Base-by-base conservation (phyloP, 2,329 filamentous ascomycete genomes). In the Beauveria sp. region DNA sequence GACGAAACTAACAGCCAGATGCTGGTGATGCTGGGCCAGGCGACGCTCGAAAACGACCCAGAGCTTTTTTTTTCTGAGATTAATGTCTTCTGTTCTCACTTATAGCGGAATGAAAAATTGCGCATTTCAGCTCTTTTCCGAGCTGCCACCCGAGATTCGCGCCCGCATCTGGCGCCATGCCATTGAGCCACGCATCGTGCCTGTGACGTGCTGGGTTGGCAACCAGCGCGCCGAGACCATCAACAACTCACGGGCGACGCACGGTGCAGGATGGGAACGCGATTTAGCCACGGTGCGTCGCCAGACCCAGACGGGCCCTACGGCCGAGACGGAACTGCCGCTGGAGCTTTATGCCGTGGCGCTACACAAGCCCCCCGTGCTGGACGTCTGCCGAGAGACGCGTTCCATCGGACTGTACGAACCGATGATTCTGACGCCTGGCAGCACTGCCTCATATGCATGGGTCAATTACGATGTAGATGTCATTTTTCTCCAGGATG, bases 71-170 rank as follows among this genome's bases (percentile, higher is more conserved):
- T 8, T 5, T 28, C 6, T 28, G 26, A 28, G 7, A 28, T 28
- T 10, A 31, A 1, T 10, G 3, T 31, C 28, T 31, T 31, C 9
- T 31, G 9, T 31, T 31, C 9, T 31, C 28, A 31, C 28, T 10
- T 12, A 9, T 10, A 10, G 28, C 28, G 3, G 3, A 12, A 31
- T 31, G 28, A 31, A 31, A 3, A 12, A 10, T 10, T 10, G 28
- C 9, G 28, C 9, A 31, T 31, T 31, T 9, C 28, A 31, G 28
- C 28, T 31, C 3, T 31, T 31, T 31, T 31, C 3, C 28, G 9
- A 31, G 28, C 57, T 60, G 40, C 57, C 57, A 10, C 24, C 45
- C 4, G 57, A 60, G 40, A 50, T 60, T 50, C 48, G 57, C 20
- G 24, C 38, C 45, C 9, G 26, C 24, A 52, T 60, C 16, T 60